Evolutionary conservation across 225 moss, liverwort and hornwort species (phyloP).

Genomic region (Pseudisothecium myosuroides): DNA sequence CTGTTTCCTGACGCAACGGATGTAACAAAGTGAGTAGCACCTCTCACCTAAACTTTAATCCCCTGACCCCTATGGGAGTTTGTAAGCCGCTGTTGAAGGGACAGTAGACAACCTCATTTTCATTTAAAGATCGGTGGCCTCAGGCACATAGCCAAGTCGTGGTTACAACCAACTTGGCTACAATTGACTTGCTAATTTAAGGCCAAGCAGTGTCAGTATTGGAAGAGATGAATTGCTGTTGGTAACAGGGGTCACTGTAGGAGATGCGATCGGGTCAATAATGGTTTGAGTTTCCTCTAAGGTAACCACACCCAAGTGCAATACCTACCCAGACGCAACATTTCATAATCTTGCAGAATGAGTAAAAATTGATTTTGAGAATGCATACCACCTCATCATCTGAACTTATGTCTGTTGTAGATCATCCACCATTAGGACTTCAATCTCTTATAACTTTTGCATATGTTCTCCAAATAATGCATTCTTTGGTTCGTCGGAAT

Average conservation of each 20-base stretch:
- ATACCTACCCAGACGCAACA: neutral
- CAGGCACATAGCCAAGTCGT: neutral
- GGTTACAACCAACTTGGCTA: neutral
- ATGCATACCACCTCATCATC: neutral
- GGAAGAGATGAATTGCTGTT: neutral
- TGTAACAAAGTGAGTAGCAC: constrained; percentile 10
- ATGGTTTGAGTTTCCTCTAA: neutral
- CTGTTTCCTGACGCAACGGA: constrained; percentile 25
- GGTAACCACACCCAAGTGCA: neutral
- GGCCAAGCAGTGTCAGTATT: neutral
- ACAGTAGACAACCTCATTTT: neutral
- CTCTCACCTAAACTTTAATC: neutral
- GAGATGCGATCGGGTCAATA: neutral
- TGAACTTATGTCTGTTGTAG: neutral
- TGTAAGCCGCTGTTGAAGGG: neutral
- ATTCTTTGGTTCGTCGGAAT: neutral
- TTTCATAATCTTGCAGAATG: neutral
- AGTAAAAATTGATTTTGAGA: neutral
- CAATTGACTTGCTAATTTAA: neutral
- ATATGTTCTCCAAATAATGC: neutral
- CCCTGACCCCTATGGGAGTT: neutral
- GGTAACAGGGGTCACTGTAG: neutral
- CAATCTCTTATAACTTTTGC: neutral
- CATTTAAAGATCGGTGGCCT: neutral
- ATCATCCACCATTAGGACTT: neutral